Percentiles rank a stretch among this genome's conserved stretches.
These are phyloP conservation scores for Mortierella hygrophila DNA, from an alignment of 192 early-diverging fungal genomes.

Conservation along the genomic window DNA sequence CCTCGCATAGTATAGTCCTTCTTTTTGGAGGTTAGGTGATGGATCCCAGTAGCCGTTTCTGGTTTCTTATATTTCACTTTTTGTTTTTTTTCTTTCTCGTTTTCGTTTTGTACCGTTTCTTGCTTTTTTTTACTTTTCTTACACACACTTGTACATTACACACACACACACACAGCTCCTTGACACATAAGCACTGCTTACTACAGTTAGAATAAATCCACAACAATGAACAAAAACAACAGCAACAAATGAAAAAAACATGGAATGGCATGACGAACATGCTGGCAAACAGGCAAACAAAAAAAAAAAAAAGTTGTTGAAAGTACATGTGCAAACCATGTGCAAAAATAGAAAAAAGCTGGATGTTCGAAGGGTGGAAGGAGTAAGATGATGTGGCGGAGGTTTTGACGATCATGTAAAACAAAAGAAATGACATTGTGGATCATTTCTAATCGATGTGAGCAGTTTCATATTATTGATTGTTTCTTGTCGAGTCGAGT, in stretches of 20 bases:
- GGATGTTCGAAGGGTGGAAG: too few relatives aligned
- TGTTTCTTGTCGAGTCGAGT: too few relatives aligned
- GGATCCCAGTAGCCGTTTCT: neutral
- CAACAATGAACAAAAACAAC: neutral
- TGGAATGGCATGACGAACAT: too few relatives aligned
- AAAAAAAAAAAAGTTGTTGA: too few relatives aligned
- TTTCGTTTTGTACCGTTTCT: neutral
- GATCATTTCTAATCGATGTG: too few relatives aligned
- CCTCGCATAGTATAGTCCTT: constrained; percentile 20
- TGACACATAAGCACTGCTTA: neutral
- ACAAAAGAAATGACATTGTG: too few relatives aligned
- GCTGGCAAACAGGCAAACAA: too few relatives aligned
- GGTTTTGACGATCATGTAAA: too few relatives aligned
- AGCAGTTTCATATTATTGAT: too few relatives aligned
- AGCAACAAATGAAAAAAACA: neutral
- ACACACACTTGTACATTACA: neutral
- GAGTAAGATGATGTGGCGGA: too few relatives aligned
- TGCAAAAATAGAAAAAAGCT: too few relatives aligned
- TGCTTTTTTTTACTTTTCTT: neutral
- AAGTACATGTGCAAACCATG: too few relatives aligned
- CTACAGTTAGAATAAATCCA: neutral
- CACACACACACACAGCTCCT: neutral
- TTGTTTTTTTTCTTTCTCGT: constrained; percentile 19
- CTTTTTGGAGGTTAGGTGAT: neutral
- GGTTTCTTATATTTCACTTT: neutral